These are phyloP conservation scores for Polyplosphaeria fusca DNA, from an alignment of 495 filamentous ascomycete species.

Conservation along the genomic window DNA sequence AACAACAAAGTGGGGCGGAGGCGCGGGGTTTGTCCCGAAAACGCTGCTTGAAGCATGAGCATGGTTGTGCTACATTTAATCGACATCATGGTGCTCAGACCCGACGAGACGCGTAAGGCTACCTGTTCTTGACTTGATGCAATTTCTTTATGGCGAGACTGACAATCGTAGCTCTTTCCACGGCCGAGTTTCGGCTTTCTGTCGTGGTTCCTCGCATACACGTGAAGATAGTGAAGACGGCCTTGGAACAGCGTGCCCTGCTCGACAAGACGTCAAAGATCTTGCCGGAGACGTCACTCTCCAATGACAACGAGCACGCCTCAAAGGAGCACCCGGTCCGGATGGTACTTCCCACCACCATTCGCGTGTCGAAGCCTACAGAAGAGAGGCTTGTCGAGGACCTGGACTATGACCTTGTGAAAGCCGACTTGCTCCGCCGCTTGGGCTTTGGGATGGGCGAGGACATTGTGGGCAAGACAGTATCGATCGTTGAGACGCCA, in stretches of 20 bases:
- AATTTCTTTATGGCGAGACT: background rate
- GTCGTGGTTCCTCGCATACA: slow-evolving; percentile 8
- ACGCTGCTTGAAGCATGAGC: no score
- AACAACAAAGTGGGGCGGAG: slow-evolving; percentile 2
- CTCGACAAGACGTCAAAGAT: slow-evolving; percentile 23
- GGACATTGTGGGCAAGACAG: background rate
- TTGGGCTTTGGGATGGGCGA: slow-evolving; percentile 1
- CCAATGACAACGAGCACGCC: background rate
- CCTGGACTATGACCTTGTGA: background rate
- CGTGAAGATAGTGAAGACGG: slow-evolving; percentile 26
- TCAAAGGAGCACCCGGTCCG: background rate
- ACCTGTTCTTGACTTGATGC: background rate
- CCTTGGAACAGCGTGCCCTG: slow-evolving; percentile 6
- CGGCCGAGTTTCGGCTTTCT: background rate
- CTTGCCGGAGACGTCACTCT: background rate
- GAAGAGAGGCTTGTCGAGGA: background rate
- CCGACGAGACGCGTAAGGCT: background rate
- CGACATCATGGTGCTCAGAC: background rate
- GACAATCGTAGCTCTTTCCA: background rate
- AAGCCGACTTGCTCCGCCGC: background rate
- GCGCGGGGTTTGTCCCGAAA: no score
- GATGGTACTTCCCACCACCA: slow-evolving; percentile 10
- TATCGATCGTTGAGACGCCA: background rate
- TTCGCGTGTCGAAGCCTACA: background rate
- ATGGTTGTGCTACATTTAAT: no score